Evolutionary conservation across 805 yeast genomes (phyloP).

Genomic region (Vanderwaltozyma yarrowii): DNA sequence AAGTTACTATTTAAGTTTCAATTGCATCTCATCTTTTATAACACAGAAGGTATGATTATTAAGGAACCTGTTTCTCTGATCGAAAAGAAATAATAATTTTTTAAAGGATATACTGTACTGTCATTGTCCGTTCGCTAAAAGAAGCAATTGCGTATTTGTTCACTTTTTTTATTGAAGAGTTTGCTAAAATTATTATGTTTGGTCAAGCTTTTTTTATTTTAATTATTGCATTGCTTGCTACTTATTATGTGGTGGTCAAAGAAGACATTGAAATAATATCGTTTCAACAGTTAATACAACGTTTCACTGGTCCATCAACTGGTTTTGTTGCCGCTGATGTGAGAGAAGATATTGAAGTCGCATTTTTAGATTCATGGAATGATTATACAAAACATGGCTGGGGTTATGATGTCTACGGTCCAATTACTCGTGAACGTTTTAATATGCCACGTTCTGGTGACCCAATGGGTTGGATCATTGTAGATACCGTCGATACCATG

Average conservation of each 20-base stretch:
- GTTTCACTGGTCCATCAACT: no score
- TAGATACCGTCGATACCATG: constrained; percentile 78
- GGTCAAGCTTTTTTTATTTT: background rate
- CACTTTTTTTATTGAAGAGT: no score
- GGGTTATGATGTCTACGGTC: constrained; percentile 75
- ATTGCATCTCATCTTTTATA: no score
- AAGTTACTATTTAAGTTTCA: no score
- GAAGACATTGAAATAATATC: background rate
- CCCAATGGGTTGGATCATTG: constrained; percentile 91
- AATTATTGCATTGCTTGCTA: background rate
- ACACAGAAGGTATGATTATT: no score
- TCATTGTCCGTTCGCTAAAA: no score
- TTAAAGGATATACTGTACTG: no score
- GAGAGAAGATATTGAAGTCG: constrained; percentile 46
- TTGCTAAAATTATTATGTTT: background rate
- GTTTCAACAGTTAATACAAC: background rate
- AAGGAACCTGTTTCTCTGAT: no score
- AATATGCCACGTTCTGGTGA: constrained; percentile 57
- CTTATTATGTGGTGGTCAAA: background rate
- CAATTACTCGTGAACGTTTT: constrained; percentile 48
- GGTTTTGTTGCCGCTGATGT: constrained; percentile 5
- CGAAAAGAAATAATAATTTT: no score
- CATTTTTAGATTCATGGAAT: constrained; percentile 66
- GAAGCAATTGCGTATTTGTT: no score
- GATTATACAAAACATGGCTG: constrained; percentile 68